Evolutionary conservation across 1,139 yeast species (phyloP).

Genomic region (Candida sp.): DNA sequence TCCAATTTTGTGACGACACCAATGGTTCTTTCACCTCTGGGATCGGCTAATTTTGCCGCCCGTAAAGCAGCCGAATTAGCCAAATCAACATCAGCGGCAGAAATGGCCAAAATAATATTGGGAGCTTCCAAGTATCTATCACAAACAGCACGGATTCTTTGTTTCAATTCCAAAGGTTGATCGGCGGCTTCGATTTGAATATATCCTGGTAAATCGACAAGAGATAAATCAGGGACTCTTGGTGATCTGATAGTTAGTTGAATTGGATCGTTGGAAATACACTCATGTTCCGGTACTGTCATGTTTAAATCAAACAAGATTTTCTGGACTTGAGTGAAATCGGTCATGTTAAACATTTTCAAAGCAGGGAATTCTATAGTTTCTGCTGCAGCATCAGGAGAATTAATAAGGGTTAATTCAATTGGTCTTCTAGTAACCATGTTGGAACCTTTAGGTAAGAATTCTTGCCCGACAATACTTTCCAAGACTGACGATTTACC

Average conservation of each 20-base stretch:
- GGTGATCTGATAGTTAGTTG: conserved; percentile 90
- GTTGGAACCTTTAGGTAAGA: conserved; percentile 89
- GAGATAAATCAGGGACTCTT: conserved; percentile 85
- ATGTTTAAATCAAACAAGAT: conserved; percentile 81
- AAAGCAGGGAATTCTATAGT: conserved; percentile 94
- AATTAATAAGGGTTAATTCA: conserved; percentile 85
- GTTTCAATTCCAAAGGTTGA: conserved; percentile 83
- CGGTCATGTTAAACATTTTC: conserved; percentile 76
- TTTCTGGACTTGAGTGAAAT: conserved; percentile 84
- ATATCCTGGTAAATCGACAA: conserved; percentile 96
- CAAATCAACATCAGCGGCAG: conserved; percentile 97
- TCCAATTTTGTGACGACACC: conserved; percentile 96
- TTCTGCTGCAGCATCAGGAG: conserved; percentile 80
- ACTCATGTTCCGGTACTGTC: conserved; percentile 85
- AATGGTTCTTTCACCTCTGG: conserved; percentile 90
- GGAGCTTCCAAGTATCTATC: conserved; percentile 86
- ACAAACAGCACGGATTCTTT: conserved; percentile 75
- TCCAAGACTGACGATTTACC: conserved; percentile 96
- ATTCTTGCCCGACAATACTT: conserved; percentile 92
- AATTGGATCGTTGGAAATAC: conserved; percentile 88
- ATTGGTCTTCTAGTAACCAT: conserved; percentile 97
- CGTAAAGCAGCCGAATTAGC: conserved; percentile 94
- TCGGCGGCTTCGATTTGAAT: conserved; percentile 97
- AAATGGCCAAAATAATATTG: conserved; percentile 90
- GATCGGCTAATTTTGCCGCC: conserved; percentile 92